These are phyloP conservation scores for Pseudocercospora fuligena DNA, from an alignment of 2,329 filamentous ascomycete genomes.

Conservation along the genomic window DNA sequence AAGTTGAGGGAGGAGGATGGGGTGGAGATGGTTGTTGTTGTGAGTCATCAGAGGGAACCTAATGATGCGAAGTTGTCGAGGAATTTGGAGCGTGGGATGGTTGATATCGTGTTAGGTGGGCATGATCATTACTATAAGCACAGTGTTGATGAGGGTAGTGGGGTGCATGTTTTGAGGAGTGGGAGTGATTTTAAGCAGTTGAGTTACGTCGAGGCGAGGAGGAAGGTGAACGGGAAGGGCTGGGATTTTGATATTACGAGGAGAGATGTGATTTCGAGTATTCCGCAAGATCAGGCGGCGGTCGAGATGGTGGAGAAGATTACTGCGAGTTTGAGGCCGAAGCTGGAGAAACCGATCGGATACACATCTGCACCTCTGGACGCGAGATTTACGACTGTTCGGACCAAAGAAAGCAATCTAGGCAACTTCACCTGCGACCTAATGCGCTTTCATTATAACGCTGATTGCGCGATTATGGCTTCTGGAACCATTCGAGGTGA, in stretches of 20 bases:
- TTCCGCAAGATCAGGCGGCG: constrained; percentile 67
- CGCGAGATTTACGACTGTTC: constrained; percentile 82
- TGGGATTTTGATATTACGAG: constrained; percentile 67
- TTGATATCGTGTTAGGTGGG: constrained; percentile 85
- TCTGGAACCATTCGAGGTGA: constrained; percentile 86
- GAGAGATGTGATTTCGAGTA: constrained; percentile 62
- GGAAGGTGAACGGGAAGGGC: constrained; percentile 55
- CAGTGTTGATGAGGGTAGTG: constrained; percentile 66
- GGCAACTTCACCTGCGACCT: constrained; percentile 92
- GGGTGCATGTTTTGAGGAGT: constrained; percentile 81
- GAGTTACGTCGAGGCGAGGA: constrained; percentile 80
- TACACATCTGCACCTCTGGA: constrained; percentile 84
- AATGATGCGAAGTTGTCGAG: constrained; percentile 86
- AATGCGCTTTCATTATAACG: constrained; percentile 80
- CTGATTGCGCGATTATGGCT: constrained; percentile 84
- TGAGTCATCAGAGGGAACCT: constrained; percentile 85
- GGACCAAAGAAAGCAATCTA: constrained; percentile 77
- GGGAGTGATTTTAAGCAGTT: constrained; percentile 92
- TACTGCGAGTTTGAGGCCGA: constrained; percentile 73
- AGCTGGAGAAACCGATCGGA: constrained; percentile 80
- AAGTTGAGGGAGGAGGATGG: constrained; percentile 75
- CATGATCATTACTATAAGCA: constrained; percentile 91
- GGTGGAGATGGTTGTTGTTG: constrained; percentile 74
- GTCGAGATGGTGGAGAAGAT: constrained; percentile 68
- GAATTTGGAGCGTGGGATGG: constrained; percentile 66